phyloP scores from a whole-genome alignment of 495 filamentous ascomycete genomes.

The Hyaloscypha finlandica region DNA sequence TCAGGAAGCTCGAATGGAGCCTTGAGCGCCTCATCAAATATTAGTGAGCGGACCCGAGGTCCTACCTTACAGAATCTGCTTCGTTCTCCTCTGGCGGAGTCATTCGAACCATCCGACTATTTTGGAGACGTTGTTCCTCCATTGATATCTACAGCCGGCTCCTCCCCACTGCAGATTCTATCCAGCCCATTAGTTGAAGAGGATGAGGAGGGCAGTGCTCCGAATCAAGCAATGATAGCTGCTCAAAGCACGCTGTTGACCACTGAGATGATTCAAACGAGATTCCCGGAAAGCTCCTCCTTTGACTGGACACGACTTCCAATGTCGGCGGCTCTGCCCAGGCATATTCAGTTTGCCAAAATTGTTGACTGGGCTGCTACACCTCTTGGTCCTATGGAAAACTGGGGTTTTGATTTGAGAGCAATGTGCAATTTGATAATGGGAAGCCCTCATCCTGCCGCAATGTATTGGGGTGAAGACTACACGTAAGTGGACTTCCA shows the following conservation, averaged over 20 bases:
- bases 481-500: conserved; percentile 37
- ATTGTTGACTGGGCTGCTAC: conserved; percentile 67
- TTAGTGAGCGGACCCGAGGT: conserved; percentile 16
- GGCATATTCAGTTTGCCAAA: conserved; percentile 66
- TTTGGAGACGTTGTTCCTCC: conserved; percentile 41
- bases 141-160: not conserved
- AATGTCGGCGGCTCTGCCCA: conserved; percentile 53
- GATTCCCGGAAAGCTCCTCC: conserved; percentile 31
- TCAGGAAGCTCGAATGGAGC: conserved; percentile 37
- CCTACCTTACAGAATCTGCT: not conserved
- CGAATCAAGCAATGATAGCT: conserved; percentile 18
- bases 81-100: conserved; percentile 15
- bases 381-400: conserved; percentile 63
- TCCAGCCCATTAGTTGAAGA: conserved; percentile 7
- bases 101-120: conserved; percentile 46
- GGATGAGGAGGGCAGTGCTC: not conserved
- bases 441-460: conserved; percentile 70
- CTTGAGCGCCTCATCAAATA: conserved; percentile 11
- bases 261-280: conserved; percentile 12
- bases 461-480: conserved; percentile 72
- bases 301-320: conserved; percentile 75
- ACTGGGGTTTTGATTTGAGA: conserved; percentile 62
- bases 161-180: not conserved
- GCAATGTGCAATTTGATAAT: conserved; percentile 69
- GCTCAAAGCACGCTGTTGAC: not conserved